Evolutionary conservation across 2,329 filamentous ascomycete species (phyloP), one percentile per base, ranked within the genome.

Genomic region (Alternaria consortialis): DNA sequence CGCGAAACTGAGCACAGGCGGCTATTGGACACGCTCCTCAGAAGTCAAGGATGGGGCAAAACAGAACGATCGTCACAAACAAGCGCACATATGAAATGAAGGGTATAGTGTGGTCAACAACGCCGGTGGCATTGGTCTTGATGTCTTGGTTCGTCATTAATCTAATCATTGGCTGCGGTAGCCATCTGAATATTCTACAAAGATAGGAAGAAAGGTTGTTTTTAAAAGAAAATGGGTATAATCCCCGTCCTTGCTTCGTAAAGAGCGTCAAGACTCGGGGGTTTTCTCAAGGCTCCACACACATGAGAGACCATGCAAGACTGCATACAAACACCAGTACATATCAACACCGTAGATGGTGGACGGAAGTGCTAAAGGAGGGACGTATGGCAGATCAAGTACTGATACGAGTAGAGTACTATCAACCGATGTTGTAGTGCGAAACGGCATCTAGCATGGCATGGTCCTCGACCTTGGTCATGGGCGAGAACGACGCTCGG

Each of bases 401-500:
- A 50, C 20, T 50, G 20, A 8, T 44, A 13, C 13, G 15, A 44
- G 39, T 17, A 12, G 7, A 20, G 27, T 27, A 20, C 42, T 42
- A 60, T 27, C 52, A 20, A 9, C 27, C 36, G 5, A 66, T 55
- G 6, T 47, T 57, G 39, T 56, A 60, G 3, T 52, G 40, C 11
- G 63, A 60, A 2, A 61, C 51, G 27, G 53, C n/a, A 5, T 50
- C 37, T 2, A 62, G 34, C 43, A 55, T 46, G n/a, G 31, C 40
- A 43, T 62, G 55, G 27, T 56, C 43, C 13, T 60, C 46, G n/a
- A 54, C 40, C 32, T 60, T 53, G 17, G 54, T 53, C 39, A 53
- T 51, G n/a, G 72, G 70, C 25, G 74, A 70, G 50, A 66, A 55
- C 17, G 62, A 72, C n/a, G 53, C 64, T 32, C 67, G 66, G 17